Percentiles rank a stretch among this genome's conserved stretches.
Conservation (phyloP, 1,284 basidiomycete genomes). For the Rhodotorula sp. region DNA sequence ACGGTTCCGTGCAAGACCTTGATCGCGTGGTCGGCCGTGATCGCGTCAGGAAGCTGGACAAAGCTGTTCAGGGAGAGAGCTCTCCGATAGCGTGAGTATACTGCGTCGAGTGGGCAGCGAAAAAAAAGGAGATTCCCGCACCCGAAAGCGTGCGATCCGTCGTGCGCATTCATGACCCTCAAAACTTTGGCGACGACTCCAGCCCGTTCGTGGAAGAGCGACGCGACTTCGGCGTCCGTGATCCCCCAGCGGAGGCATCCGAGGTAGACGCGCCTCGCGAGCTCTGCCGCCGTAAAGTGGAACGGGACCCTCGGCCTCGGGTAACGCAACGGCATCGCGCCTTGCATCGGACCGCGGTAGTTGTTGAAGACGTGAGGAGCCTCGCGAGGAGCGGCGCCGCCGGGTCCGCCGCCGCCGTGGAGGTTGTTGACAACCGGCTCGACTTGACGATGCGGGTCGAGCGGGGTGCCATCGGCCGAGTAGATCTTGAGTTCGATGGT, state of each 20-base stretch:
- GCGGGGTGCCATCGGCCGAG: slow-evolving; percentile 3
- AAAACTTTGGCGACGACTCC: slow-evolving; percentile 22
- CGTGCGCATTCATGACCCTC: slow-evolving; percentile 12
- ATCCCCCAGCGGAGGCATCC: slow-evolving; percentile 16
- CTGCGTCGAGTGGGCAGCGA: neutral
- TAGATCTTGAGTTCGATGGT: slow-evolving; percentile 17
- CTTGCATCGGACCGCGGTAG: neutral
- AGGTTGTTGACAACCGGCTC: slow-evolving; percentile 1
- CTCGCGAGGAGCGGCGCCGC: neutral
- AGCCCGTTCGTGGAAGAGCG: slow-evolving; percentile 18
- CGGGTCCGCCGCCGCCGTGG: neutral
- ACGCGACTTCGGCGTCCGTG: slow-evolving; percentile 14
- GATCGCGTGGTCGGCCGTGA: slow-evolving; percentile 18
- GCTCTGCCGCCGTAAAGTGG: slow-evolving; percentile 26
- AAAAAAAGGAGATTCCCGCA: neutral
- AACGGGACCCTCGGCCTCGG: slow-evolving; percentile 16
- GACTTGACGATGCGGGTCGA: slow-evolving; percentile 13
- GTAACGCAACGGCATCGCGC: neutral
- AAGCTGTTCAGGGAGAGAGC: neutral
- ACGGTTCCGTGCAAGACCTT: slow-evolving; percentile 17
- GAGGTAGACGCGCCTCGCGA: slow-evolving; percentile 25
- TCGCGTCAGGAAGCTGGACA: slow-evolving; percentile 25
- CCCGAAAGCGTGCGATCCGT: slow-evolving; percentile 19
- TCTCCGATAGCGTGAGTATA: too few species aligned
- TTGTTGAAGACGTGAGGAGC: neutral